Evolutionary conservation across 1,284 basidiomycete species (phyloP).

Genomic region (Somion occarium): DNA sequence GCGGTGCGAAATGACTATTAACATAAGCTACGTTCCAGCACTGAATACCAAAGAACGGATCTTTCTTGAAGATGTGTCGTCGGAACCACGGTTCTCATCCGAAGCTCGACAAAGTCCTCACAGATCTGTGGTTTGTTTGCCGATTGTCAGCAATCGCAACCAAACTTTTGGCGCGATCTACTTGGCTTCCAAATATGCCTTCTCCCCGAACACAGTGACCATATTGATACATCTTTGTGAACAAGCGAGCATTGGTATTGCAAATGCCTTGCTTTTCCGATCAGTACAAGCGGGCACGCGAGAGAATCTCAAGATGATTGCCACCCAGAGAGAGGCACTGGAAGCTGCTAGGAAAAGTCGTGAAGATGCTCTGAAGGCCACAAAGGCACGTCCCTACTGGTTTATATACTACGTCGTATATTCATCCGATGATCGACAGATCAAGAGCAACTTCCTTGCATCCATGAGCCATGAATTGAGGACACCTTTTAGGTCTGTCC

Average conservation of each 20-base stretch:
- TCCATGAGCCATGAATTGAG: slow-evolving; percentile 73
- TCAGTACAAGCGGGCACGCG: slow-evolving; percentile 66
- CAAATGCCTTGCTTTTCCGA: slow-evolving; percentile 67
- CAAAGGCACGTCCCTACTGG: slow-evolving; percentile 41
- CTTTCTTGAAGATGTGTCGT: slow-evolving; percentile 53
- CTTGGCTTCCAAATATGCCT: slow-evolving; percentile 57
- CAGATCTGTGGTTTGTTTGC: slow-evolving; percentile 61
- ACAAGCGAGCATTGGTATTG: slow-evolving; percentile 68
- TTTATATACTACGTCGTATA: neutral
- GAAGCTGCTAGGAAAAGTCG: slow-evolving; percentile 63
- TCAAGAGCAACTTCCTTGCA: slow-evolving; percentile 70
- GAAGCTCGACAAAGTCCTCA: slow-evolving; percentile 56
- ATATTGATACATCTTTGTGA: slow-evolving; percentile 63
- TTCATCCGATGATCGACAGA: slow-evolving; percentile 31
- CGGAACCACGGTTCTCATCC: slow-evolving; percentile 61
- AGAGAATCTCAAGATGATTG: slow-evolving; percentile 72
- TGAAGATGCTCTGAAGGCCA: slow-evolving; percentile 67
- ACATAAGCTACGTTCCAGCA: too few relatives aligned
- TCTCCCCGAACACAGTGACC: slow-evolving; percentile 55
- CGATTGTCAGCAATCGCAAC: slow-evolving; percentile 67
- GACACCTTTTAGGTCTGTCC: slow-evolving; percentile 60
- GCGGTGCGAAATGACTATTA: too few relatives aligned
- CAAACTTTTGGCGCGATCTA: slow-evolving; percentile 50
- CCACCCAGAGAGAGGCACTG: slow-evolving; percentile 58
- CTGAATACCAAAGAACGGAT: slow-evolving; percentile 60